phyloP scores from a whole-genome alignment of 2,329 filamentous ascomycete genomes.

The Anthostomella pinea region DNA sequence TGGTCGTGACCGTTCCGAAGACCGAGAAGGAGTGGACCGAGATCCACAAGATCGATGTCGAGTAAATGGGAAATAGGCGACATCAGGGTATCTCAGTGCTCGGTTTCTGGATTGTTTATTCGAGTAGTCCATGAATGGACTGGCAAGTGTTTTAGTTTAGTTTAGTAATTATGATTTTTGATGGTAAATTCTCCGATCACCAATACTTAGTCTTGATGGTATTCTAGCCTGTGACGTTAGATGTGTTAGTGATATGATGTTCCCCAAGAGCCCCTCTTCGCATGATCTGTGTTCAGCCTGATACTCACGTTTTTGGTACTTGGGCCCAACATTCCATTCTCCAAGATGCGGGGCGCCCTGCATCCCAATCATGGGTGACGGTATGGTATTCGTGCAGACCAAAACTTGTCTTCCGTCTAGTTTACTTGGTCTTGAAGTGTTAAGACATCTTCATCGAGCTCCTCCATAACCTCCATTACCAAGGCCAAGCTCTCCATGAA shows the following conservation, averaged over 20 bases:
- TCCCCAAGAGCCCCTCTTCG: not conserved
- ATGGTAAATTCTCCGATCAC: no score
- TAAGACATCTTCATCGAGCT: slow-evolving; percentile 82
- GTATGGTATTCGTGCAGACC: no score
- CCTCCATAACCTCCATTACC: slow-evolving; percentile 84
- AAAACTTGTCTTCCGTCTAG: no score
- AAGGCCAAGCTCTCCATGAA: slow-evolving; percentile 90
- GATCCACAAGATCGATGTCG: slow-evolving; percentile 57
- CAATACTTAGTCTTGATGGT: no score
- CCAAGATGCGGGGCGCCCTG: not conserved
- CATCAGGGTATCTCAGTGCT: no score
- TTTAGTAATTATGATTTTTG: no score
- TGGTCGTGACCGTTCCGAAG: slow-evolving; percentile 77
- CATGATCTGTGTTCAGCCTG: slow-evolving; percentile 9
- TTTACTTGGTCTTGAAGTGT: slow-evolving; percentile 31
- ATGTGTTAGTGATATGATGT: slow-evolving; percentile 9
- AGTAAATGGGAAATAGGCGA: no score
- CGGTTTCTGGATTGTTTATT: no score
- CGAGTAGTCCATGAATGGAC: no score
- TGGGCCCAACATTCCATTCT: slow-evolving; percentile 10
- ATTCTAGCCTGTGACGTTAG: not conserved
- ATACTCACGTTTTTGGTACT: slow-evolving; percentile 16
- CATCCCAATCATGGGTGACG: no score
- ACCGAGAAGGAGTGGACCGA: slow-evolving; percentile 64
- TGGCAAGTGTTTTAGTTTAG: no score